Evolutionary conservation across 1,139 yeast species (phyloP), one percentile per base, ranked within the genome.

Genomic region (Candida glucosophila): DNA sequence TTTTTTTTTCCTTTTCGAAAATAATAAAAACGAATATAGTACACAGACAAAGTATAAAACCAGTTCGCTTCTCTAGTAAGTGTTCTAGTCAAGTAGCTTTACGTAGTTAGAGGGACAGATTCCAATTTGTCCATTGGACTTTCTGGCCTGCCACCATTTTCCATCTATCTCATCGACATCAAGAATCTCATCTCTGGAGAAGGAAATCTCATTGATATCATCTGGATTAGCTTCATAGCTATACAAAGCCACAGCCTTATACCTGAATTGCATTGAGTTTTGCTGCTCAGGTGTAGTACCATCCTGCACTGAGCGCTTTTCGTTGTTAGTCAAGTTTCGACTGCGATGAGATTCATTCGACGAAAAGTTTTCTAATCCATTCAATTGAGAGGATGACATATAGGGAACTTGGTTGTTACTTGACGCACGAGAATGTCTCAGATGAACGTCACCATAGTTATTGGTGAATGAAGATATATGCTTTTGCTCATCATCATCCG

Each of bases 81-180:
- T n/a, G n/a, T n/a, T n/a, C n/a, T 19, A 46, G 31, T 65, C 74
- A 29, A 78, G 56, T 39, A 85, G 59, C 47, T 82, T 81, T 26
- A 88, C 92, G 46, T 90, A 90, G 52, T 90, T 90, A 39, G 94
- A 80, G 27, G 98, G 98, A 53, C 95, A 88, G 41, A 90, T 90
- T 41, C 98, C 98, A 27, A 85, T 82, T 51, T 86, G 93, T 24
- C 98, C 98, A 41, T 75, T 79, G 12, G 79, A 67, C 46, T 88
- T 73, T 47, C 82, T 74, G 18, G 95, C 97, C 55, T 86, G 95
- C 97, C 97, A 90, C 98, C 98, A 90, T 58, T 92, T 79, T 27
- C 97, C 96, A 38, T 83, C 85, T 32, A 85, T 82, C 47, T 90
- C 97, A 42, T 85, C 86, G 23, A 90, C 94, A 43, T 81, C 88